phyloP scores from a whole-genome alignment of 108 stramenopile genomes.

The Bacterosira constricta region DNA sequence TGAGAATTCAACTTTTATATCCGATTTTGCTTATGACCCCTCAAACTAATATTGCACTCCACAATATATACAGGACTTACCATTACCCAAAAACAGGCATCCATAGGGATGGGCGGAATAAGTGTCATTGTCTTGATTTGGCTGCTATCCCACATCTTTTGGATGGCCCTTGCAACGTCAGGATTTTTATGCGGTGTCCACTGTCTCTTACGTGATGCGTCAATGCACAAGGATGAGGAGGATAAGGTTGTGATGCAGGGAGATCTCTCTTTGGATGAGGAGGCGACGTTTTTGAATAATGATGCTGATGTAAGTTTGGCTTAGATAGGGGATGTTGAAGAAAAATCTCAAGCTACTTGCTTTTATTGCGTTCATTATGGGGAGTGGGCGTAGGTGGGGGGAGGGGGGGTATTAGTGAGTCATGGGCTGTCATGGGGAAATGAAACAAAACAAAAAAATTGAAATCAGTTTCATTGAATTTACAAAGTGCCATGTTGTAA shows the following conservation, averaged over 20 bases:
- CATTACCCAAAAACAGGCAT: slow-evolving; percentile 81
- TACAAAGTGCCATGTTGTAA: too few species aligned
- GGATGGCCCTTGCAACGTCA: slow-evolving; percentile 82
- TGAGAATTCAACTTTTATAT: too few species aligned
- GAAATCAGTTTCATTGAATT: too few species aligned
- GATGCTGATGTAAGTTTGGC: background rate
- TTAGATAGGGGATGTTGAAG: too few species aligned
- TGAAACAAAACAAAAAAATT: background rate
- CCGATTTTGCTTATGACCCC: too few species aligned
- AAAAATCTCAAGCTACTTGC: too few species aligned
- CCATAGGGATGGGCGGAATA: slow-evolving; percentile 68
- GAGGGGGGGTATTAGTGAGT: background rate
- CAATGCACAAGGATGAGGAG: slow-evolving; percentile 89
- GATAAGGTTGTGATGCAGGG: slow-evolving; percentile 87
- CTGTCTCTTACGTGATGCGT: slow-evolving; percentile 80
- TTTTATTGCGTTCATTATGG: too few species aligned
- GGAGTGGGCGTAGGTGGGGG: background rate
- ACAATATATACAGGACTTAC: slow-evolving; percentile 58
- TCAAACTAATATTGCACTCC: too few species aligned
- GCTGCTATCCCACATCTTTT: slow-evolving; percentile 75
- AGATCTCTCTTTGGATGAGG: slow-evolving; percentile 60
- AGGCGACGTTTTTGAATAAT: slow-evolving; percentile 37
- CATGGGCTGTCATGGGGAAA: background rate
- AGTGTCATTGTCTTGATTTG: slow-evolving; percentile 67
- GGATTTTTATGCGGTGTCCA: slow-evolving; percentile 78